These are phyloP conservation scores for Tuber aestivum DNA, from an alignment of 495 filamentous ascomycete species.

Conservation along the genomic window DNA sequence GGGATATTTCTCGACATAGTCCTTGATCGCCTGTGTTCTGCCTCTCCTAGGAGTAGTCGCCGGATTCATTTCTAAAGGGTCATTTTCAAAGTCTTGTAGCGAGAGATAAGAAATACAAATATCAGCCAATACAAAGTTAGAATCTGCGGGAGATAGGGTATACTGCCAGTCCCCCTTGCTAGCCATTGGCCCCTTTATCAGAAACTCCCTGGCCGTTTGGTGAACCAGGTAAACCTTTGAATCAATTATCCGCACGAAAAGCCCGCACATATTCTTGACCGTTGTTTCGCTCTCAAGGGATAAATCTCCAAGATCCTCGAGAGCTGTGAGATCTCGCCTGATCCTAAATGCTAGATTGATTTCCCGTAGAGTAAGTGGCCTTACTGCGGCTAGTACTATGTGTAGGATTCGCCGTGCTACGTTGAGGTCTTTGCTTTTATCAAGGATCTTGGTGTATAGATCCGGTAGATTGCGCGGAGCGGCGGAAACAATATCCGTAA, in stretches of 20 bases:
- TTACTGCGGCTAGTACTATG: conserved; percentile 43
- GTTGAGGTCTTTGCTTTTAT: conserved; percentile 16
- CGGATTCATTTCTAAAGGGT: no score
- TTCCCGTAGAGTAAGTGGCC: conserved; percentile 44
- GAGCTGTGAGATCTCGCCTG: conserved; percentile 27
- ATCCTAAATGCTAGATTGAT: conserved; percentile 46
- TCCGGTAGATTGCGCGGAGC: no score
- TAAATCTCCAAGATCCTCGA: conserved; percentile 45
- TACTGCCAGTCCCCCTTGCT: no score
- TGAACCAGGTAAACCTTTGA: conserved; percentile 42
- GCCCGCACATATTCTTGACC: no score
- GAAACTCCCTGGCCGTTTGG: conserved; percentile 21
- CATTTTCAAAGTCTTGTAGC: no score
- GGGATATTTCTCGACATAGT: no score
- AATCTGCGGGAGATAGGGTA: no score
- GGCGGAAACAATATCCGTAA: conserved; percentile 36
- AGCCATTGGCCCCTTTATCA: conserved; percentile 1
- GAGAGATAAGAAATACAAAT: no score
- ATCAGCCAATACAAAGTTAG: no score
- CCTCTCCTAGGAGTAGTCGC: no score
- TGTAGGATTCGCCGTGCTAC: conserved; percentile 42
- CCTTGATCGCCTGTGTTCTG: no score
- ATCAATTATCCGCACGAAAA: no score
- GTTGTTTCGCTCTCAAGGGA: conserved; percentile 45
- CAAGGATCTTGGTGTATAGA: conserved; percentile 43